phyloP scores from a whole-genome alignment of 768 basidiomycete species.

The Tylopilus felleus region DNA sequence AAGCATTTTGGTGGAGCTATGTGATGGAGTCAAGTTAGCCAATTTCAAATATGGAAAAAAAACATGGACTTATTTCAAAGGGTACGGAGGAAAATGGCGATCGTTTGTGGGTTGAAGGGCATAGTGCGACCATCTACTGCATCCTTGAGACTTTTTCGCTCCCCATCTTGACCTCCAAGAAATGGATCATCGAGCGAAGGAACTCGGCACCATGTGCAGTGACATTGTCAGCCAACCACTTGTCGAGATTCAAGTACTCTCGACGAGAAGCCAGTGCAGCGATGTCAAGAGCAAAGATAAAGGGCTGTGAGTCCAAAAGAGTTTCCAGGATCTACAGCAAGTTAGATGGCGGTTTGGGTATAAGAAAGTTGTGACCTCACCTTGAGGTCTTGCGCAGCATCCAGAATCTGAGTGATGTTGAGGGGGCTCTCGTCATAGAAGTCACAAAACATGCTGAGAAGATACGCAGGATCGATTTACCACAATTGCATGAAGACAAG shows the following conservation, averaged over 20 bases:
- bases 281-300: slow-evolving; percentile 88
- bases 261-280: slow-evolving; percentile 90
- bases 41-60: not conserved
- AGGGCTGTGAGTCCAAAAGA: slow-evolving; percentile 86
- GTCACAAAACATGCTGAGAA: slow-evolving; percentile 84
- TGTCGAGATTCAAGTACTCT: slow-evolving; percentile 93
- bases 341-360: slow-evolving; percentile 2
- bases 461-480: slow-evolving; percentile 83
- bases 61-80: no score
- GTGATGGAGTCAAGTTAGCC: not conserved
- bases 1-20: slow-evolving; percentile 68
- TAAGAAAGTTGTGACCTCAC: slow-evolving; percentile 45
- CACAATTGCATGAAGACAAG: slow-evolving; percentile 96
- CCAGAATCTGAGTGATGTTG: slow-evolving; percentile 91
- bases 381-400: slow-evolving; percentile 94
- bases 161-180: no score
- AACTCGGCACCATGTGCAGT: slow-evolving; percentile 58
- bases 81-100: no score
- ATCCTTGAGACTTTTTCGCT: no score
- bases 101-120: no score
- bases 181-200: no score
- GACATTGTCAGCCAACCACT: slow-evolving; percentile 92
- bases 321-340: slow-evolving; percentile 75
- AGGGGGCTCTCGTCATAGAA: slow-evolving; percentile 90
- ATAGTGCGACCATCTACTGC: no score